Evolutionary conservation across 1,284 basidiomycete genomes (phyloP).

Genomic region (Bjerkandera adusta): DNA sequence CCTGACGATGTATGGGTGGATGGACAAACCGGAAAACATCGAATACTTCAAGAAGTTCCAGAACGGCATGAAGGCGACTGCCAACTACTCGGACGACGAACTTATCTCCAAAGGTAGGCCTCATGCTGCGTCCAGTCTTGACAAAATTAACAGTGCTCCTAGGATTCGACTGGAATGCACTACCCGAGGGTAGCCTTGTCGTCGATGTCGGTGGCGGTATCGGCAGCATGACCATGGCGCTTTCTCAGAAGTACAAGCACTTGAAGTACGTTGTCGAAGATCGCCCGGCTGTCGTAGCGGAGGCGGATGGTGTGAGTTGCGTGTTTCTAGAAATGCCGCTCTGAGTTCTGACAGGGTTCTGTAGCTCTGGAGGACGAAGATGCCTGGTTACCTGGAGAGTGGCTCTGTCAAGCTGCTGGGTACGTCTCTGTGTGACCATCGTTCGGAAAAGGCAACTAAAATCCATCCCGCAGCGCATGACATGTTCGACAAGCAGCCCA

Average conservation of each 20-base stretch:
- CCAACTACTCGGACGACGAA: constrained; percentile 4
- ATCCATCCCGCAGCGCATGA: constrained; percentile 23
- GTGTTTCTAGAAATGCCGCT: background rate
- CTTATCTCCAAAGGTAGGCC: background rate
- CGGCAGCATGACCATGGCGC: constrained; percentile 13
- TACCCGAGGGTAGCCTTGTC: constrained; percentile 15
- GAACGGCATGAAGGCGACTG: constrained; percentile 56
- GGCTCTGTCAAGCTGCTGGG: constrained; percentile 15
- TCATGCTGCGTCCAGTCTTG: too few species aligned
- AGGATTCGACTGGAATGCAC: constrained; percentile 16
- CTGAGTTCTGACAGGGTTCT: background rate
- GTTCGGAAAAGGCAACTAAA: too few species aligned
- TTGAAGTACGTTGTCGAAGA: constrained; percentile 21
- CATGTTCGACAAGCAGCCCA: constrained; percentile 29
- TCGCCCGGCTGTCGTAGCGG: constrained; percentile 8
- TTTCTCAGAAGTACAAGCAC: constrained; percentile 12
- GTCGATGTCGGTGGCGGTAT: constrained; percentile 23
- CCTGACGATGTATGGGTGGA: constrained; percentile 8
- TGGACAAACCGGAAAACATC: constrained; percentile 8
- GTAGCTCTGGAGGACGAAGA: constrained; percentile 12
- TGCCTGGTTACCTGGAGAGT: constrained; percentile 6
- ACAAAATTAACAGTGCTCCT: background rate
- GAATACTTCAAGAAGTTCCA: constrained; percentile 38
- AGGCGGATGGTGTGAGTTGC: constrained; percentile 3
- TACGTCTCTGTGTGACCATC: too few species aligned